phyloP scores from a whole-genome alignment of 163 green algal species.

The Chlamydomonas reinhardtii region DNA sequence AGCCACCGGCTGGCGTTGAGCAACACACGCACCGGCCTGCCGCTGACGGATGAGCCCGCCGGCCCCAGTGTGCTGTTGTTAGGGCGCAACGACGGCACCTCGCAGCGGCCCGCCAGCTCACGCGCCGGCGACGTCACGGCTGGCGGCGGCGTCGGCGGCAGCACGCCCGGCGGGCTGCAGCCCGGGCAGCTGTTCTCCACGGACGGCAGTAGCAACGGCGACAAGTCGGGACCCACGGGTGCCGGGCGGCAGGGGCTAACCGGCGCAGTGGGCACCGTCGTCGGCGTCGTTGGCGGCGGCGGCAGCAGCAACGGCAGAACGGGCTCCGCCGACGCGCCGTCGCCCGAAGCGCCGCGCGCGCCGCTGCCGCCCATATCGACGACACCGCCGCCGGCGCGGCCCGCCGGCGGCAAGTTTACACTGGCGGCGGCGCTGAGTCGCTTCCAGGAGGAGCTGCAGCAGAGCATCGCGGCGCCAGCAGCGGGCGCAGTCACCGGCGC shows the following conservation, averaged over 20 bases:
- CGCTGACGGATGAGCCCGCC: neutral
- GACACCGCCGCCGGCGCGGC: neutral
- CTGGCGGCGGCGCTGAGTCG: conserved; percentile 33
- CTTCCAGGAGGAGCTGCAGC: conserved; percentile 31
- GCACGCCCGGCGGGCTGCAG: neutral
- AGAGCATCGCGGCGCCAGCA: conserved; percentile 7
- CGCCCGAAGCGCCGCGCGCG: neutral
- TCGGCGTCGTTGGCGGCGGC: too few relatives aligned
- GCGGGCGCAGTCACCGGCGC: neutral
- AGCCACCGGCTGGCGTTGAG: conserved; percentile 36
- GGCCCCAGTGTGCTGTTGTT: too few relatives aligned
- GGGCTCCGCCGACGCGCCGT: neutral
- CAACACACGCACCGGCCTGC: neutral
- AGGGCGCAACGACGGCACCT: too few relatives aligned
- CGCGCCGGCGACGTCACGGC: too few relatives aligned
- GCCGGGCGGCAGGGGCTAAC: too few relatives aligned
- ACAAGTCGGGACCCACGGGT: too few relatives aligned
- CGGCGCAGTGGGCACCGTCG: too few relatives aligned
- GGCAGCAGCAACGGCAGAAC: too few relatives aligned
- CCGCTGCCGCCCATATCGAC: conserved; percentile 24
- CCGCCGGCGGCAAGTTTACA: conserved; percentile 9
- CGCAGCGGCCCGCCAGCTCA: too few relatives aligned
- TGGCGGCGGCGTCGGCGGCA: neutral
- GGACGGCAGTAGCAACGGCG: too few relatives aligned
- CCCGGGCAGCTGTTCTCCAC: too few relatives aligned